Conservation (phyloP, 192 early-diverging fungal species). For the Tieghemiomyces parasiticus region DNA sequence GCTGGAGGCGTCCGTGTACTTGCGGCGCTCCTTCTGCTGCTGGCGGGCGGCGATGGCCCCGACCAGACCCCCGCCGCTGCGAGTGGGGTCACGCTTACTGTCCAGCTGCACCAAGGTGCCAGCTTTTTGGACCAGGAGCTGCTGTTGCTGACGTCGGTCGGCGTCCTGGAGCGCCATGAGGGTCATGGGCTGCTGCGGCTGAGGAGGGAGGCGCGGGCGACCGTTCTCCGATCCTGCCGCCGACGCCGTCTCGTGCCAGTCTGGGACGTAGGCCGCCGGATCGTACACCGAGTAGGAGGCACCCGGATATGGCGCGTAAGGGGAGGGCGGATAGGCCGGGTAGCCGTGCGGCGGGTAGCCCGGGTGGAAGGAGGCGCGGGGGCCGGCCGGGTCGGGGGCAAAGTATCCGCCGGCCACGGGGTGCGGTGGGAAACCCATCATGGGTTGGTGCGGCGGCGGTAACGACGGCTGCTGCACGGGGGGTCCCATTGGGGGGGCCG, state of each 20-base stretch:
- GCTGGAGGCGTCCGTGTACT: constrained; percentile 31
- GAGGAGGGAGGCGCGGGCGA: too few relatives aligned
- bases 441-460: background rate
- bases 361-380: too few relatives aligned
- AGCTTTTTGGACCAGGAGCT: background rate
- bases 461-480: background rate
- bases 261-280: too few relatives aligned
- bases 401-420: too few relatives aligned
- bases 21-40: constrained; percentile 34
- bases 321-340: too few relatives aligned
- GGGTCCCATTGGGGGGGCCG: background rate
- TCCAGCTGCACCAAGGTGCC: constrained; percentile 31
- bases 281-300: too few relatives aligned
- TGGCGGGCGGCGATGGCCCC: constrained; percentile 35
- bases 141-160: constrained; percentile 4
- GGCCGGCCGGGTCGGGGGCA: too few relatives aligned
- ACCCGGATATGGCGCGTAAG: too few relatives aligned
- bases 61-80: constrained; percentile 28
- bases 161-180: background rate
- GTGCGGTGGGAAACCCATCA: too few relatives aligned
- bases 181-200: constrained; percentile 1
- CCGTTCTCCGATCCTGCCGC: too few relatives aligned
- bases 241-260: too few relatives aligned
- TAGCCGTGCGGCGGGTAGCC: too few relatives aligned
- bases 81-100: constrained; percentile 28